Base-by-base conservation (phyloP, 2,329 filamentous ascomycete genomes). In the Chlorencoelia australis region DNA sequence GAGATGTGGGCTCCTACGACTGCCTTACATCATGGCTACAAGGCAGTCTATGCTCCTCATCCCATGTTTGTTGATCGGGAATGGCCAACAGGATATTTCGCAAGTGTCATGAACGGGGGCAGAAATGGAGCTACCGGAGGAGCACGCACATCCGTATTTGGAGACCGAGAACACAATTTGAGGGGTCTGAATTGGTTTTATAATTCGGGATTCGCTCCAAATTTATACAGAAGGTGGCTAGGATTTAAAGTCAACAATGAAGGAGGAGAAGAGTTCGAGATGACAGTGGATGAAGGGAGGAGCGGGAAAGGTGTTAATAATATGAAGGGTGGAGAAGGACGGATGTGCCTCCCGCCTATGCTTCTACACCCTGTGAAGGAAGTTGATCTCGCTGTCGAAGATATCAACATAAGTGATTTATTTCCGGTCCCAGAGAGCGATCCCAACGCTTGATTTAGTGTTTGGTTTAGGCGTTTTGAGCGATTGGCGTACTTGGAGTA, bases 1-100 rank as follows among this genome's bases (percentile, higher is more conserved):
- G 89, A 96, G 60, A 95, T 95, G 88, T 95, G 86, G 86, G 85
- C 88, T 0, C 80, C 81, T 1, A 91, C 83, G 0, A 78, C 84
- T 1, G 84, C 88, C 2, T 69, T 96, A 7, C 88, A 95, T 42
- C 88, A 95, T 57, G 89, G 89, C 8, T 79, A 84, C 63, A 96
- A 95, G 64, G 87, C 85, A 24, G 87, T 95, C 10, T 94, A 82
- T 47, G 86, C 79, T 2, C 89, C 89, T 1, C 89, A 96, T 52
- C 85, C 88, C 1, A 71, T 94, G 37, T 96, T 82, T 56, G 75
- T 89, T 11, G 88, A 94, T 59, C 79, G 88, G 38, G 72, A 76
- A 50, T 96, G 89, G 89, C 87, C 87, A 0, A 71, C 73, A 2
- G 71, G 75, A 35, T 87, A 87, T 54, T 72, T 91, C 42, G 80